Base-by-base conservation (phyloP, 192 early-diverging fungal species). In the Coemansia sp. region DNA sequence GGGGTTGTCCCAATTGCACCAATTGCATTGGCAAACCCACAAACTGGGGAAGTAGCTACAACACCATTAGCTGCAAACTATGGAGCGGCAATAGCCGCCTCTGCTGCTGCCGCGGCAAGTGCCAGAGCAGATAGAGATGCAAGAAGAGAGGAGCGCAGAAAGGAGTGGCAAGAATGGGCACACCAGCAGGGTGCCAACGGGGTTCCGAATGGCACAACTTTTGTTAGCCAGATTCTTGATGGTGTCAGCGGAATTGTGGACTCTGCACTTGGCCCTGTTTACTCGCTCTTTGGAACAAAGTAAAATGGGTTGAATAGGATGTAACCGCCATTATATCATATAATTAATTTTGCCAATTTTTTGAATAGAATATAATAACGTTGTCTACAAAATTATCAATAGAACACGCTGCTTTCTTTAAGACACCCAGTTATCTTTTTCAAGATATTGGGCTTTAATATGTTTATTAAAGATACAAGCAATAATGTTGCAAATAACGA, bases 231-330 rank as follows among this genome's bases (percentile, higher is more conserved):
- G 14, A 65, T 81, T 46, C 71, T 81, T 11, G 62, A 72, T 59
- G 79, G 79, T 10, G 79, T 81, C 39, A 76, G 79, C 60, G 79
- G 79, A 46, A 81, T 81, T 65, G 74, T 81, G 37, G 79, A 81
- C 17, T 81, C 79, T 11, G 79, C 79, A 8, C 68, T 81, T 20
- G 79, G 79, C 68, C 79, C 79, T 10, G 63, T 81, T 10, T 81
- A 81, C 65, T 72, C 74, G 39, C 22, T 81, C 37, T 60, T 81
- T 49, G 62, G 70, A 39, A 59, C 46, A 63, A 65, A 41, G n/a
- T 53, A 53, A 20, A 53, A 53, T 53, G 32, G 19, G 5, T 8
- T 22, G 16, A 10, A 8, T 53, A 25, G 7, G 5, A 9, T 45
- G 5, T 53, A 22, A 22, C 7, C 5, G 7, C 1, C 50, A 53